Evolutionary conservation across 257 asterid genomes (phyloP), one percentile per base, ranked within the genome.

Genomic region (Anisodus acutangulus): DNA sequence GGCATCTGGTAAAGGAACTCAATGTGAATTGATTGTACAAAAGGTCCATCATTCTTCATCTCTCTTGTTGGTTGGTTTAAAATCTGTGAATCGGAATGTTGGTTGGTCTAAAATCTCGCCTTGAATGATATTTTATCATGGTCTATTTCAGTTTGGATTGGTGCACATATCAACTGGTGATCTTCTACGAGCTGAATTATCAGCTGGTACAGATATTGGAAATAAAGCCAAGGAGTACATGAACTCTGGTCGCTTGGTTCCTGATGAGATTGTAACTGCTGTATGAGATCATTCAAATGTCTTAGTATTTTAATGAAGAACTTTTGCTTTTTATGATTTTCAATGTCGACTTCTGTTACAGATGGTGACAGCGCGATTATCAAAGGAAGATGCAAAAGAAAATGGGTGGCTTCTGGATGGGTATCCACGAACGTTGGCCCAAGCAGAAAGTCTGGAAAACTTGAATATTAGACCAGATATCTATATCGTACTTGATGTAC

Each of bases 331-430:
- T 35, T 57, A 31, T 53, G 54, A 54, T 72, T 78, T 82, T 63
- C 57, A 81, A 78, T 85, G 84, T 83, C 60, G 64, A 67, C 87
- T 84, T 78, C 51, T 83, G 66, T 85, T 87, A 58, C 88, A 94
- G 99, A 95, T 95, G 97, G 99, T 94, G 85, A 94, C 91, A 85
- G 74, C 96, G 53, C 89, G 98, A 79, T 85, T 95, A 82, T 91
- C 97, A 39, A 87, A 85, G 72, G 86, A 90, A 85, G 99, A 95
- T 89, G 97, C 93, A 79, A 91, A 92, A 91, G 97, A 94, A 91
- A 94, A 92, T 83, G 99, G 99, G 51, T 95, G 99, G 99, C 97
- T 94, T 85, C 91, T 95, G 82, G 99, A 95, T 90, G 99, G 99
- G 81, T 95, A 90, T 88, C 99, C 98, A 11, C 91, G 98, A 86